Base-by-base conservation (phyloP, 805 yeast genomes). In the Nakazawaea ambrosiae region DNA sequence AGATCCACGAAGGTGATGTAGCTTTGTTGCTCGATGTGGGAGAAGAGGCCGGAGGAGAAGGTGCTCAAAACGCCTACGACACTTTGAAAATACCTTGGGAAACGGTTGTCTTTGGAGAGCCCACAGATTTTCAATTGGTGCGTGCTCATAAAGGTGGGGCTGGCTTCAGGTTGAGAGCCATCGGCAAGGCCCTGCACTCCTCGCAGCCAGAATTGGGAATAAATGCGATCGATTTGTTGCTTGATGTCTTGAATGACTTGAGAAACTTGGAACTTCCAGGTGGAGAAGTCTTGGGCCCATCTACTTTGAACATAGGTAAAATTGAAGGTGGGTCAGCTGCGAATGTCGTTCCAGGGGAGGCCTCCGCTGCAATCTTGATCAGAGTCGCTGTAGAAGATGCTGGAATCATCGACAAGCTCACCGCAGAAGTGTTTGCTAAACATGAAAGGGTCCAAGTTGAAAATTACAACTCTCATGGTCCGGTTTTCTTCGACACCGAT, bases 161-260 rank as follows among this genome's bases (percentile, higher is more conserved):
- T 31, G 46, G 58, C 36, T 66, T 70, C 25, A 50, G 60, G 4
- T 42, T 76, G 19, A 42, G 52, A 14, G 73, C 68, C n/a, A 46
- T 50, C n/a, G 87, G 86, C 3, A 62, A 65, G 38, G 71, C 84
- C 2, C 60, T 76, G 4, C 88, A 81, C 50, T 73, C 81, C 2
- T 86, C 86, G 1, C 78, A 80, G 53, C 89, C 89, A 7, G 72
- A 79, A 33, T 59, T 75, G 27, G 88, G 88, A 3, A 54, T 77
- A 37, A 75, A 74, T 42, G 84, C 88, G 3, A 70, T 74, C 35
- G 72, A 69, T 36, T 70, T 70, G 40, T 53, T 80, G 30, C 58
- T 81, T 35, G 71, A 73, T 18, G 58, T 71, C 1, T 61, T 80
- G 53, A 49, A 66, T 47, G 61, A 65, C 2, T 52, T 81, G 29